phyloP scores from a whole-genome alignment of 495 filamentous ascomycete species.

The Tuber microsphaerosporum region DNA sequence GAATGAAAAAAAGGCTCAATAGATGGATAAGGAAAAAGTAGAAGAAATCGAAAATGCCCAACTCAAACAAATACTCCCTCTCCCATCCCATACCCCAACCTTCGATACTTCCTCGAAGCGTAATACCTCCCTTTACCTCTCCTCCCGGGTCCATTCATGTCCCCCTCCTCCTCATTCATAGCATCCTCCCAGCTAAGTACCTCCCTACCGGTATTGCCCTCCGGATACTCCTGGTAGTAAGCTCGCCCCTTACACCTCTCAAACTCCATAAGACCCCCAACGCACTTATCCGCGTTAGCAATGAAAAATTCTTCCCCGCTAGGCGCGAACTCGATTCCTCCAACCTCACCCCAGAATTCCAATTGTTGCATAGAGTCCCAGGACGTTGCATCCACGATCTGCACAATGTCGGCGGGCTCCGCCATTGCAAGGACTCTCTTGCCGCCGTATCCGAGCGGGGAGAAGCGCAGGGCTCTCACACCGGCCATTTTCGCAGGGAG shows the following conservation, averaged over 20 bases:
- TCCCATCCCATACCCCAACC: slow-evolving; percentile 1
- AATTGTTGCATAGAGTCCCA: slow-evolving; percentile 54
- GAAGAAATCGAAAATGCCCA: neutral
- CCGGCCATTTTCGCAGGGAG: slow-evolving; percentile 71
- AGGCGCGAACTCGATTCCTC: slow-evolving; percentile 64
- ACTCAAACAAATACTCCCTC: slow-evolving; percentile 1
- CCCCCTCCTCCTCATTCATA: neutral
- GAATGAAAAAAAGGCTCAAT: neutral
- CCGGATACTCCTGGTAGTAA: slow-evolving; percentile 28
- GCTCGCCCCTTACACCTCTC: slow-evolving; percentile 53
- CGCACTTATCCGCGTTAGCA: slow-evolving; percentile 63
- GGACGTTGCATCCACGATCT: slow-evolving; percentile 62
- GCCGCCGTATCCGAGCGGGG: slow-evolving; percentile 65
- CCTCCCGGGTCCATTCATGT: neutral
- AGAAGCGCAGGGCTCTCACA: slow-evolving; percentile 71
- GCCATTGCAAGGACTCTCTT: slow-evolving; percentile 66
- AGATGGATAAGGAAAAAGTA: neutral
- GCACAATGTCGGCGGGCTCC: slow-evolving; percentile 78
- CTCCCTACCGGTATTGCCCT: neutral
- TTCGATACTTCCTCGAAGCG: slow-evolving; percentile 2
- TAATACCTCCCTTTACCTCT: slow-evolving; percentile 3
- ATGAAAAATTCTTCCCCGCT: slow-evolving; percentile 67
- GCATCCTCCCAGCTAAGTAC: neutral
- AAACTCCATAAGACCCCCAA: slow-evolving; percentile 75
- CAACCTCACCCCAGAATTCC: slow-evolving; percentile 81